Evolutionary conservation across 495 filamentous ascomycete genomes (phyloP), one percentile per base, ranked within the genome.

Genomic region (Daldinia decipiens): DNA sequence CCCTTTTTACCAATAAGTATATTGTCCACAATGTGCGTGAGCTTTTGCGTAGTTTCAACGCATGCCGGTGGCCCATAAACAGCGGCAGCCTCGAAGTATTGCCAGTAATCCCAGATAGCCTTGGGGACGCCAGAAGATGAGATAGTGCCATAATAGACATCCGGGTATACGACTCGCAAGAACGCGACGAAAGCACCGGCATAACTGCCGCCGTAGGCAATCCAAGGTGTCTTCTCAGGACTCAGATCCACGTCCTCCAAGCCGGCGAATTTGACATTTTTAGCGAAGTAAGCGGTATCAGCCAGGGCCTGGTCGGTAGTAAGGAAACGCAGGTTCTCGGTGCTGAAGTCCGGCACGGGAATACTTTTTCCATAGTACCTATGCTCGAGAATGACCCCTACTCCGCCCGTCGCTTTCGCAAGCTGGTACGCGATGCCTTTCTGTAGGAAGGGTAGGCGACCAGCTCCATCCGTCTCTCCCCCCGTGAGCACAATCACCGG

Each of bases 301-400:
- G 89, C 91, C 15, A 94, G 64, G 0, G 90, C 87, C 70, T 94
- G 91, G 55, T 93, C 89, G 5, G 91, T 94, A 1, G 89, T 89
- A 73, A 94, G 81, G 80, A 93, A 93, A 1, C 91, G 87, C 65
- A 94, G 76, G 71, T 82, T 92, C 71, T 88, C 81, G 0, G 85
- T 88, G 54, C 86, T 88, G 50, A 92, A 79, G 74, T 91, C 82
- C 7, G 79, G 65, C 0, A 81, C 81, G 0, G 90, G 89, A 58
- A 86, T 85, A 74, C 88, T 90, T 19, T 74, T 80, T 5, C 90
- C 90, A 64, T 92, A 93, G 80, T 92, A 93, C 26, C 90, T 84
- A 70, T 93, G 91, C 78, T 94, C 91, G 15, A 93, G 81, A 59
- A 94, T 86, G 29, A 94, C 90, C 1, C 87, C 89, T n/a, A 94